Conservation (phyloP, 495 filamentous ascomycete genomes). For the Baudoinia panamericana region DNA sequence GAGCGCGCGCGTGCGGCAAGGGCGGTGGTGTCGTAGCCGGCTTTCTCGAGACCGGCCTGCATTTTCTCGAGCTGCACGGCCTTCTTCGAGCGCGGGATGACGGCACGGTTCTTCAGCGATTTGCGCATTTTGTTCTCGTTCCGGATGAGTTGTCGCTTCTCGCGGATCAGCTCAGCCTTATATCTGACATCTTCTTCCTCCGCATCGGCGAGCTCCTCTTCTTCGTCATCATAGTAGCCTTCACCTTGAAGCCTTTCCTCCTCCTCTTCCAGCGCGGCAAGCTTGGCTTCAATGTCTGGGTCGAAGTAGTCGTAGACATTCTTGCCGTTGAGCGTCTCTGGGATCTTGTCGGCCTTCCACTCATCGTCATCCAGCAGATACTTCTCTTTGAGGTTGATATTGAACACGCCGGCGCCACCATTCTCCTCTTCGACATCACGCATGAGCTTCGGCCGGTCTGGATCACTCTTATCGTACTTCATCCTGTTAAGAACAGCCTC, state of each 20-base stretch:
- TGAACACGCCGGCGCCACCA: constrained; percentile 90
- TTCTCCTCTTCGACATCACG: constrained; percentile 85
- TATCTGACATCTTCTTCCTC: constrained; percentile 73
- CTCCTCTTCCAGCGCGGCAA: constrained; percentile 83
- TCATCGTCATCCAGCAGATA: constrained; percentile 73
- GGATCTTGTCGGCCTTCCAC: constrained; percentile 93
- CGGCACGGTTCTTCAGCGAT: constrained; percentile 86
- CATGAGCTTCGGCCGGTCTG: constrained; percentile 61
- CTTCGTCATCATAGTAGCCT: constrained; percentile 63
- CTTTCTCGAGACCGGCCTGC: constrained; percentile 65
- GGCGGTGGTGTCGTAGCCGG: constrained; percentile 71
- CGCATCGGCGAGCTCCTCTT: constrained; percentile 43
- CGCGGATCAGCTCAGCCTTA: constrained; percentile 89
- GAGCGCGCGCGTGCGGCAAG: constrained; percentile 55
- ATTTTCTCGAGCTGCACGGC: constrained; percentile 70
- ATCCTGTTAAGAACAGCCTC: constrained; percentile 64
- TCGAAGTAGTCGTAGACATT: constrained; percentile 97
- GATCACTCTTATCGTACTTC: constrained; percentile 84
- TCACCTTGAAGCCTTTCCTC: constrained; percentile 80
- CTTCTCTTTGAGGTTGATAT: constrained; percentile 73
- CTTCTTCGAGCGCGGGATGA: constrained; percentile 65
- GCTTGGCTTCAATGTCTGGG: constrained; percentile 85
- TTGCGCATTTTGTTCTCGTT: constrained; percentile 89
- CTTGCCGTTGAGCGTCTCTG: constrained; percentile 82
- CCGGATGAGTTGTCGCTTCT: constrained; percentile 75